Evolutionary conservation across 73 alveolate species (phyloP), one percentile per base, ranked within the genome.

Genomic region (Breviolum minutum): DNA sequence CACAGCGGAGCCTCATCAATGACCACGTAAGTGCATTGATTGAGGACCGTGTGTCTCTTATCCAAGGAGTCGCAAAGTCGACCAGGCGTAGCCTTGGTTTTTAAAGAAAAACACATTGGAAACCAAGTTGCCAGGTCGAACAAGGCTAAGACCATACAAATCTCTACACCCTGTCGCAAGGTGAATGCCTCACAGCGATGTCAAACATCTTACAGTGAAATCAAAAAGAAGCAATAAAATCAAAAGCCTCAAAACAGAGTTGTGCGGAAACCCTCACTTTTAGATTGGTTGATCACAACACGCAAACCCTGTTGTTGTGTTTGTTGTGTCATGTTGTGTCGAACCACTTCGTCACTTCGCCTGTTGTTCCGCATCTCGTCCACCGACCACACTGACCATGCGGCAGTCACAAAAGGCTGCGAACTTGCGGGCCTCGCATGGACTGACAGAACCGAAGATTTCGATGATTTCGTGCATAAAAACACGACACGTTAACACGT

Each of bases 331-430:
- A 3, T 40, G 54, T 40, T 40, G 54, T 40, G 54, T 40, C 54
- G 54, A 40, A 40, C 54, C 54, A 40, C 54, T 40, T 40, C 54
- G 54, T 40, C 54, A 40, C 54, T 40, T 95, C 40, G 99, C 99
- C 99, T 99, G 99, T 97, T 99, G 99, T 81, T 99, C 99, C 24
- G 99, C 99, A 95, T 99, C 99, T 96, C 99, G 87, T 66, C 99
- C 99, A 60, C 99, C 99, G 66, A 99, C 99, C 26, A 99, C 94
- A 48, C 98, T 54, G 29, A 94, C 99, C 70, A 99, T 95, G 81
- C 99, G 95, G 80, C 99, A 95, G 29, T 95, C 99, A 87, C 99
- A 99, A 83, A 95, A 89, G 63, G 85, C 94, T 6, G 99, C 97
- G 40, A 99, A 99, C 92, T 99, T 95, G n/a, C 76, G 86, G 12